Conservation (phyloP, 176 grass and related monocot species). For the Pontederia crassipes region DNA sequence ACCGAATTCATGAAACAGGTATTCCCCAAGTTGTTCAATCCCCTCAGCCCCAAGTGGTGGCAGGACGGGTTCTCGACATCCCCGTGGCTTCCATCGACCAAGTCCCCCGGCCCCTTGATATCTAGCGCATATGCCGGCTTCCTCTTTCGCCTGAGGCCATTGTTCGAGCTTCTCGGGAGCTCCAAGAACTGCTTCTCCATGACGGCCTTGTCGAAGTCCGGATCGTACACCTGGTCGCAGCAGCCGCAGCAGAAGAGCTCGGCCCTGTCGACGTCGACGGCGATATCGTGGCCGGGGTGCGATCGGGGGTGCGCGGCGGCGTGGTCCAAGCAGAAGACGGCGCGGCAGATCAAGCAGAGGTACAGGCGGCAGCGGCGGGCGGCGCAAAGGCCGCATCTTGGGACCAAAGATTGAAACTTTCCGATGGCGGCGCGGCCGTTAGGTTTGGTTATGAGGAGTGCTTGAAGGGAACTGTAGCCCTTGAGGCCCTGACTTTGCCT, state of each 20-base stretch:
- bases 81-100: neutral
- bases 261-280: slow-evolving; percentile 19
- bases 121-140: neutral
- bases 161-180: neutral
- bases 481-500: slow-evolving; percentile 1
- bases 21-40: slow-evolving; percentile 20
- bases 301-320: neutral
- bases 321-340: slow-evolving; percentile 13
- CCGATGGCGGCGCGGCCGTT: slow-evolving; percentile 8
- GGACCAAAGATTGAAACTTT: slow-evolving; percentile 9
- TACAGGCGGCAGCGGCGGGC: neutral
- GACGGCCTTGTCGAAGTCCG: slow-evolving; percentile 20
- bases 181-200: slow-evolving; percentile 15
- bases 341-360: slow-evolving; percentile 18
- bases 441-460: slow-evolving; percentile 6
- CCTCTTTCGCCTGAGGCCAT: slow-evolving; percentile 1
- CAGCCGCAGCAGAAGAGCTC: slow-evolving; percentile 23
- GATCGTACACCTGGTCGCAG: slow-evolving; percentile 24
- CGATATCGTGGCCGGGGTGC: slow-evolving; percentile 17
- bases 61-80: slow-evolving; percentile 1
- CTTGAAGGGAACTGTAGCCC: slow-evolving; percentile 14
- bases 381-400: neutral
- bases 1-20: slow-evolving; percentile 28
- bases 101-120: neutral
- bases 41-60: slow-evolving; percentile 6